Evolutionary conservation across 1,284 basidiomycete species (phyloP).

Genomic region (Heimioporus retisporus): DNA sequence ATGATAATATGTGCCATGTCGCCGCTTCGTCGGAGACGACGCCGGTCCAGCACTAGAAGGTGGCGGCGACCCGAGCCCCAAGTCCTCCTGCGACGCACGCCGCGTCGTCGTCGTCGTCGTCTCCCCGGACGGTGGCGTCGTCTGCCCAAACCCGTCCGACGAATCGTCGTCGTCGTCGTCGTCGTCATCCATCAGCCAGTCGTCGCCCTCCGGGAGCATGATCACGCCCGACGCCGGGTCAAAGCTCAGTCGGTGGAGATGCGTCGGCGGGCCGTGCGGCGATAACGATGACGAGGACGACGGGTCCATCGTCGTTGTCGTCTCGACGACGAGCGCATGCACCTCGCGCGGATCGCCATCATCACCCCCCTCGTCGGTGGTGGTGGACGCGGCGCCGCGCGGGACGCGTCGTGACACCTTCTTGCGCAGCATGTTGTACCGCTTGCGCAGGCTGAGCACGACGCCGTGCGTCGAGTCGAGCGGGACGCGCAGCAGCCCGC

Average conservation of each 20-base stretch:
- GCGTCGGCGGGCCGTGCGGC: too few species aligned
- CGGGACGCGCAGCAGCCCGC: conserved; percentile 42
- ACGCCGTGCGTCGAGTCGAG: conserved; percentile 68
- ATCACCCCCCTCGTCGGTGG: conserved; percentile 17
- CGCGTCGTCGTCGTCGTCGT: conserved; percentile 3
- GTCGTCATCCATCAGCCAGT: conserved; percentile 58
- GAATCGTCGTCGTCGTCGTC: conserved; percentile 54
- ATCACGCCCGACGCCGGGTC: conserved; percentile 87
- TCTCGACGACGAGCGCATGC: conserved; percentile 24
- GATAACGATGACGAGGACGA: too few species aligned
- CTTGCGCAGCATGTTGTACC: conserved; percentile 62
- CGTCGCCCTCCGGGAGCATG: conserved; percentile 81
- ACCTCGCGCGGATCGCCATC: conserved; percentile 19
- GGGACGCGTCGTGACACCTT: conserved; percentile 34
- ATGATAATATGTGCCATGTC: conserved; percentile 43
- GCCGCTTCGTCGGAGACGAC: conserved; percentile 40
- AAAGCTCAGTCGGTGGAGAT: conserved; percentile 75
- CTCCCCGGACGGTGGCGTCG: conserved; percentile 32
- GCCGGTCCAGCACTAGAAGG: conserved; percentile 6
- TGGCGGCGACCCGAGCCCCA: conserved; percentile 4
- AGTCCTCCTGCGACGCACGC: conserved; percentile 36
- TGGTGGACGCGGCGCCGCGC: neutral
- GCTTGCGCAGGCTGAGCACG: conserved; percentile 78
- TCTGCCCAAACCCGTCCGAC: conserved; percentile 41
- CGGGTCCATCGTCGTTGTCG: neutral